phyloP scores from a whole-genome alignment of 768 basidiomycete species.

The Tylopilus rubrobrunneus region DNA sequence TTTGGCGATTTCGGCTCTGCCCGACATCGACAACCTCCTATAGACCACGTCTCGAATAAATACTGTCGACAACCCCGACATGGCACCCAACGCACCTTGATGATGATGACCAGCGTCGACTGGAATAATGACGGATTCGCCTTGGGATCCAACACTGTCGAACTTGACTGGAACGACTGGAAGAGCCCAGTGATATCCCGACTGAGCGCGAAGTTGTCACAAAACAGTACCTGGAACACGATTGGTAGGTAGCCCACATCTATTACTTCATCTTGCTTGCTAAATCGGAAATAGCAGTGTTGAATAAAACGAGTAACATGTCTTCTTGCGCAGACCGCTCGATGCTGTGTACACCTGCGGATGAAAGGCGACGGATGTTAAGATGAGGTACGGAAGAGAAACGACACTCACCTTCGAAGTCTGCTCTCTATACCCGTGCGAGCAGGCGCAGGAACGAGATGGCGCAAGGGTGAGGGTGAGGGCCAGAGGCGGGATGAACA shows the following conservation, averaged over 20 bases:
- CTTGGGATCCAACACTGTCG: slow-evolving; percentile 53
- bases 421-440: slow-evolving; percentile 12
- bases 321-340: slow-evolving; percentile 64
- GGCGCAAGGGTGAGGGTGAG: too few relatives aligned
- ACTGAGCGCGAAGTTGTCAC: slow-evolving; percentile 62
- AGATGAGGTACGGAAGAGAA: neutral
- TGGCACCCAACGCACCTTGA: slow-evolving; percentile 40
- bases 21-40: slow-evolving; percentile 64
- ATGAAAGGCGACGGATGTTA: neutral
- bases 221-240: slow-evolving; percentile 49
- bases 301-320: slow-evolving; percentile 59
- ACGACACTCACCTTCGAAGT: slow-evolving; percentile 51
- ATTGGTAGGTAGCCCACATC: neutral
- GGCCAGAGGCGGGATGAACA: too few relatives aligned
- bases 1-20: slow-evolving; percentile 52
- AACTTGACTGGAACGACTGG: slow-evolving; percentile 56
- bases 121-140: slow-evolving; percentile 57
- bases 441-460: too few relatives aligned
- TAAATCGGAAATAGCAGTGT: slow-evolving; percentile 61
- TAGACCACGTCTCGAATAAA: neutral
- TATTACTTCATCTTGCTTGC: slow-evolving; percentile 37
- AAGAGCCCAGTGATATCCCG: slow-evolving; percentile 59
- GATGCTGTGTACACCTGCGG: slow-evolving; percentile 54
- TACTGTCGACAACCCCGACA: neutral
- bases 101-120: slow-evolving; percentile 57